phyloP scores from a whole-genome alignment of 768 basidiomycete species.

The Pleurotus tuoliensis region DNA sequence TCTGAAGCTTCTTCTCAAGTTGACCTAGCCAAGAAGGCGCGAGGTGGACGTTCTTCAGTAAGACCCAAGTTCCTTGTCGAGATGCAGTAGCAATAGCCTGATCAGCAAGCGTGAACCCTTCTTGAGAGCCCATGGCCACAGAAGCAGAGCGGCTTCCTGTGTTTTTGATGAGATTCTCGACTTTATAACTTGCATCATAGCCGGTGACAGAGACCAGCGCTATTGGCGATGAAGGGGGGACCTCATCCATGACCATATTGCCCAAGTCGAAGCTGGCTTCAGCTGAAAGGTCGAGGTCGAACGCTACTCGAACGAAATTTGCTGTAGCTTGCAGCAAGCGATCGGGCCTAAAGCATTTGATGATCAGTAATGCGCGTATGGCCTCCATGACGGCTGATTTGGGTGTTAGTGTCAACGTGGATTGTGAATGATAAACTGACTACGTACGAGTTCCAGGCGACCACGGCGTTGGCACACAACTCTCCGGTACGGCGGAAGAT shows the following conservation, averaged over 20 bases:
- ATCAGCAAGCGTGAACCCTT: conserved; percentile 94
- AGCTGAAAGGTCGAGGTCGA: conserved; percentile 74
- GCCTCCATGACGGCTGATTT: conserved; percentile 64
- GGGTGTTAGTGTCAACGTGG: conserved; percentile 13
- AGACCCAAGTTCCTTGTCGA: conserved; percentile 92
- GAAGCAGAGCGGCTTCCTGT: conserved; percentile 76
- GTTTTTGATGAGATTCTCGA: conserved; percentile 81
- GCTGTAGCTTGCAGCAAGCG: conserved; percentile 82
- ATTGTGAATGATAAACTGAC: background rate
- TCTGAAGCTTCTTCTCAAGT: conserved; percentile 94
- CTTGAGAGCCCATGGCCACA: conserved; percentile 97
- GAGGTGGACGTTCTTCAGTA: conserved; percentile 96
- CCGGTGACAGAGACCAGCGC: conserved; percentile 92
- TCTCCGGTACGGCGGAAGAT: conserved; percentile 62
- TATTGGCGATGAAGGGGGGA: conserved; percentile 76
- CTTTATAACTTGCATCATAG: conserved; percentile 97
- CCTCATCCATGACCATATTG: conserved; percentile 74
- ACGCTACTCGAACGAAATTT: conserved; percentile 69
- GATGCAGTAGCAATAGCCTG: conserved; percentile 93
- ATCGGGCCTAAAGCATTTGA: conserved; percentile 93
- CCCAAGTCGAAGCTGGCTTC: conserved; percentile 75
- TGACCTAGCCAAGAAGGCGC: conserved; percentile 95
- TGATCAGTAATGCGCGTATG: conserved; percentile 69
- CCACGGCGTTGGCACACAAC: conserved; percentile 74
- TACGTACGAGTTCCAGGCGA: conserved; percentile 70